Percentiles rank a stretch among this genome's conserved stretches.
These are phyloP conservation scores for Aurantiochytrium sp. DNA, from an alignment of 108 stramenopile species.

Conservation along the genomic window DNA sequence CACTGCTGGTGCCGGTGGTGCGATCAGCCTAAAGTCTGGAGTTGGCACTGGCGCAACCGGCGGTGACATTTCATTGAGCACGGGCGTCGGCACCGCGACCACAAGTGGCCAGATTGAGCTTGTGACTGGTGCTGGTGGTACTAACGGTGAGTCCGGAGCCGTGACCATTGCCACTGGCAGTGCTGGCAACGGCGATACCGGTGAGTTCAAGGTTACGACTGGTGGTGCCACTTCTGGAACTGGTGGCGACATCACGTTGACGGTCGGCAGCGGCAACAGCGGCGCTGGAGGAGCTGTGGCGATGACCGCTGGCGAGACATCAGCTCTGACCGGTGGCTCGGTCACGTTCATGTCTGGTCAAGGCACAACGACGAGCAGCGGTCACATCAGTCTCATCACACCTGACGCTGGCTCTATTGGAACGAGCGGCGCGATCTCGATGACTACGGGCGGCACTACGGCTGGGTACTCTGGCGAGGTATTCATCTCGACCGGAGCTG, in stretches of 20 bases:
- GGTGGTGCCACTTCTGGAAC: background rate
- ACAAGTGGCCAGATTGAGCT: constrained; percentile 30
- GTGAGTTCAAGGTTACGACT: no score
- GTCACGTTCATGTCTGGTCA: no score
- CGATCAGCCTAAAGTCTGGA: background rate
- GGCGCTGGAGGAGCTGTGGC: no score
- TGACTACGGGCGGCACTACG: no score
- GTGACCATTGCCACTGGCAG: background rate
- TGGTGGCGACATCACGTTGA: background rate
- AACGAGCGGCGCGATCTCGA: no score
- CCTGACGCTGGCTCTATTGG: background rate
- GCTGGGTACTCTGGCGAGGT: no score
- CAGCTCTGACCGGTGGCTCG: no score
- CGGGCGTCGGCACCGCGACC: constrained; percentile 6
- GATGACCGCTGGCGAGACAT: no score
- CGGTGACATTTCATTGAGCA: background rate
- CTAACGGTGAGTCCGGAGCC: constrained; percentile 26
- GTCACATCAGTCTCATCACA: background rate
- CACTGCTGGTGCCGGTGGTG: background rate
- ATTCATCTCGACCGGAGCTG: no score
- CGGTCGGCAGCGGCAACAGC: no score
- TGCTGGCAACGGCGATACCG: no score
- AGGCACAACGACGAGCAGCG: background rate
- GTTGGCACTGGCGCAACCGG: constrained; percentile 19
- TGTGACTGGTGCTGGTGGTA: constrained; percentile 25